Evolutionary conservation across 768 basidiomycete species (phyloP).

Genomic region (Saitozyma podzolica): DNA sequence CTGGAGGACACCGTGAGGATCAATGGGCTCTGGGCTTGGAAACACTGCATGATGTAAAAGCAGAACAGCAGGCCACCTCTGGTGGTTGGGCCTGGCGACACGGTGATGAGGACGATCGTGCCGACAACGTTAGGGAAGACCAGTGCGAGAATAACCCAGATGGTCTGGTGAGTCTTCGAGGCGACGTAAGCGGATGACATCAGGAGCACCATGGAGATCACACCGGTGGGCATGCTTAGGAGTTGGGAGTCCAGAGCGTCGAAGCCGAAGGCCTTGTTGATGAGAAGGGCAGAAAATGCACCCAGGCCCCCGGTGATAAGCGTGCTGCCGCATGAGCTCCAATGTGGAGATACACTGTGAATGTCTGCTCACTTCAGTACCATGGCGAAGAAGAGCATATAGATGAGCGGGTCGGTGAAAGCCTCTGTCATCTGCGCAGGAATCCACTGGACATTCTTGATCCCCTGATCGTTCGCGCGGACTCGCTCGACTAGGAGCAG

Average conservation of each 20-base stretch:
- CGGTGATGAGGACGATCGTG: slow-evolving; percentile 58
- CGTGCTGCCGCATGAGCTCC: slow-evolving; percentile 46
- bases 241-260: slow-evolving; percentile 52
- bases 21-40: slow-evolving; percentile 17
- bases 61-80: slow-evolving; percentile 59
- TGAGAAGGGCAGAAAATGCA: slow-evolving; percentile 6
- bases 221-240: slow-evolving; percentile 13
- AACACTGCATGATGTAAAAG: slow-evolving; percentile 55
- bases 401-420: slow-evolving; percentile 56
- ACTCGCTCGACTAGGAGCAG: slow-evolving; percentile 59
- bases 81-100: slow-evolving; percentile 53
- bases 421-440: slow-evolving; percentile 54
- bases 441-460: slow-evolving; percentile 60
- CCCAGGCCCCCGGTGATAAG: slow-evolving; percentile 7
- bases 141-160: slow-evolving; percentile 53
- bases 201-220: background rate
- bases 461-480: slow-evolving; percentile 59
- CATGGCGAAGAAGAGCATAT: slow-evolving; percentile 53
- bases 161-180: slow-evolving; percentile 53
- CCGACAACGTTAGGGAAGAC: slow-evolving; percentile 56
- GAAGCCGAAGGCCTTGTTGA: slow-evolving; percentile 15
- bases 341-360: slow-evolving; percentile 18
- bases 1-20: slow-evolving; percentile 35
- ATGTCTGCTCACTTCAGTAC: slow-evolving; percentile 42
- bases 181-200: background rate